These are phyloP conservation scores for Ustilago lituana DNA, from an alignment of 1,284 basidiomycete species.

Conservation along the genomic window DNA sequence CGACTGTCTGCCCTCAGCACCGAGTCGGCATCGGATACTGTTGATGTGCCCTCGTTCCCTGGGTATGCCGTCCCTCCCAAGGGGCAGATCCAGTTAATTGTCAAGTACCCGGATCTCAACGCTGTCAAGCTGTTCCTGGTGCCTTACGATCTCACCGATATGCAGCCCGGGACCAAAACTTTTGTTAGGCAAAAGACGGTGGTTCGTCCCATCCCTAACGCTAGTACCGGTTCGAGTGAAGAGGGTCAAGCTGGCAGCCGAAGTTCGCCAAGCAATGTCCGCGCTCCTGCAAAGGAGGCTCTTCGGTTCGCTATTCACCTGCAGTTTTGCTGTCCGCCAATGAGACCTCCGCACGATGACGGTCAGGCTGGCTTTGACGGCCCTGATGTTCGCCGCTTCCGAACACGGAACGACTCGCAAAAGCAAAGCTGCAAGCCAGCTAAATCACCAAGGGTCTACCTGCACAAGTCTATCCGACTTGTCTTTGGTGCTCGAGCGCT, in stretches of 20 bases:
- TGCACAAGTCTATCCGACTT: constrained; percentile 58
- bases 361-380: constrained; percentile 28
- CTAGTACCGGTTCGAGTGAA: background rate
- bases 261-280: constrained; percentile 1
- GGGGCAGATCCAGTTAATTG: constrained; percentile 71
- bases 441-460: constrained; percentile 40
- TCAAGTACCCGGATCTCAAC: constrained; percentile 69
- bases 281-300: constrained; percentile 32
- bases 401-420: background rate
- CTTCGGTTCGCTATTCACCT: constrained; percentile 61
- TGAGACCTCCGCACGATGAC: constrained; percentile 11
- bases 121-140: constrained; percentile 71
- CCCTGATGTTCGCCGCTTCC: constrained; percentile 9
- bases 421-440: constrained; percentile 3
- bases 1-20: constrained; percentile 6
- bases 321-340: constrained; percentile 51
- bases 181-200: constrained; percentile 58
- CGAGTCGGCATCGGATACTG: background rate
- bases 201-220: background rate
- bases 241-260: background rate
- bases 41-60: constrained; percentile 65
- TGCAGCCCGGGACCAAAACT: constrained; percentile 63
- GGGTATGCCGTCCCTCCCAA: constrained; percentile 70
- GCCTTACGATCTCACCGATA: constrained; percentile 70
- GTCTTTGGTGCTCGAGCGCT: constrained; percentile 55